Evolutionary conservation across 257 asterid genomes (phyloP), one percentile per base, ranked within the genome.

Genomic region (Gynochthodes officinalis): DNA sequence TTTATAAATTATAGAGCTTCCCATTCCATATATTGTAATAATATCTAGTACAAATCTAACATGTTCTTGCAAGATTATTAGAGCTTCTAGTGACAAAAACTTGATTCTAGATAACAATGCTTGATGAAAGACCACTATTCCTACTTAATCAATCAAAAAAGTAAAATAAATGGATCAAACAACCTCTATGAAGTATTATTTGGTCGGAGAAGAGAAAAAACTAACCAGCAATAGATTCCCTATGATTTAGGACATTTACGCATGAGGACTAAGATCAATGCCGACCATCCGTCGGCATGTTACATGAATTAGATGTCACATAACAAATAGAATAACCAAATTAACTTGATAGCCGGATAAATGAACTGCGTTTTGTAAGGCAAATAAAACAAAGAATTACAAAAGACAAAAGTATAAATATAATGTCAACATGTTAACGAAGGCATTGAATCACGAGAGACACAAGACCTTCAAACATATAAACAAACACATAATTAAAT

Each of bases 231-330:
- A 75, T 73, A 72, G 86, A 67, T 74, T 94, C 98, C 37, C 89
- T 72, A 46, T 97, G 96, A 82, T 87, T 94, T 58, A 97, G 99
- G 58, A 86, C 72, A 78, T 84, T 91, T 63, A 92, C 64, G n/a
- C n/a, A 53, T 97, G 94, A 57, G 97, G 97, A 78, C 79, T 72
- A 55, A 74, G 74, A 64, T 88, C 90, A 89, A 81, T 79, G 78
- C 78, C 97, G 86, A 77, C 96, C 96, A 84, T 94, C 99, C 99
- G 86, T 53, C 99, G 92, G 70, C 99, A 94, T 74, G 97, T 83
- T 72, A 97, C 99, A 88, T 94, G n/a, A 97, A 79, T 94, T 97
- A 67, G 99, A 94, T 72, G 99, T 91, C 88, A 97, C 91, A 81
- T 71, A 46, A 61, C 54, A 64, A 53, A 72, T 64, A 70, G 65